phyloP scores from a whole-genome alignment of 176 grass and related monocot species.

The Rhynchospora tenuis region DNA sequence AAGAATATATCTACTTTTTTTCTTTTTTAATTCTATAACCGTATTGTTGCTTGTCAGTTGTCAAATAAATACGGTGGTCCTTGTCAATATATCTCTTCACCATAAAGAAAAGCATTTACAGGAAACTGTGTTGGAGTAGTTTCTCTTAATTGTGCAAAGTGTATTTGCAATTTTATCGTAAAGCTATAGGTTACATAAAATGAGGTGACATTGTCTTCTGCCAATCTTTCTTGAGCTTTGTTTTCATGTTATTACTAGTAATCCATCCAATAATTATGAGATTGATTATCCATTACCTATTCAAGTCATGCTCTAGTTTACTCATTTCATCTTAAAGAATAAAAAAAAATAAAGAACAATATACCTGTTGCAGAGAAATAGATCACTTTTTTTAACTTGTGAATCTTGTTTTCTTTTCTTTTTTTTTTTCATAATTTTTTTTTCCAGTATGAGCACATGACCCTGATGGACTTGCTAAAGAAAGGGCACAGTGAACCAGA shows the following conservation, averaged over 20 bases:
- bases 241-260: not conserved
- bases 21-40: not conserved
- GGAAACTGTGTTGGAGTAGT: not conserved
- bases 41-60: not conserved
- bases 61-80: not conserved
- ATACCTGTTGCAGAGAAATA: not conserved
- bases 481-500: slow-evolving; percentile 62
- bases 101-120: not conserved
- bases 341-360: not conserved
- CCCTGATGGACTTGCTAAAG: slow-evolving; percentile 62
- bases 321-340: not conserved
- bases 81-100: not conserved
- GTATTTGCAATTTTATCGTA: not conserved
- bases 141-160: not conserved
- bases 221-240: not conserved
- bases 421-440: not conserved
- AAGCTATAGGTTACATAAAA: not conserved
- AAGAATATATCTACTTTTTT: not conserved
- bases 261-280: not conserved
- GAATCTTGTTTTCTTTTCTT: not conserved
- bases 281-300: not conserved
- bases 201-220: not conserved
- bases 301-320: not conserved
- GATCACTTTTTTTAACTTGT: not conserved
- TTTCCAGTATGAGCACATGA: slow-evolving; percentile 82